Base-by-base conservation (phyloP, 2,329 filamentous ascomycete species). In the Cercospora beticola region DNA sequence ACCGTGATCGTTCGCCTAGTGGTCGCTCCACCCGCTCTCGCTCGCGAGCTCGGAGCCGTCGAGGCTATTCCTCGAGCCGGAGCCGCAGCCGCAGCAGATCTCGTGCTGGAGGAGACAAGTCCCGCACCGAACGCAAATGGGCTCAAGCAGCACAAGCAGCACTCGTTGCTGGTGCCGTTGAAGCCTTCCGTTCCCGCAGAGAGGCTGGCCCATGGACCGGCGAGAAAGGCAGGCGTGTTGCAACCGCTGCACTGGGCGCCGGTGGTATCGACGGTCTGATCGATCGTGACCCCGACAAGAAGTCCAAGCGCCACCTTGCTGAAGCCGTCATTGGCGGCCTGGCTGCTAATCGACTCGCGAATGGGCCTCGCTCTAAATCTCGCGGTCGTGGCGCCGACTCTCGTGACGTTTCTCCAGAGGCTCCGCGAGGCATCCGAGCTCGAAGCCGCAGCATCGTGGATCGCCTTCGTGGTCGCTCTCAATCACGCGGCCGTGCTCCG, bases 301-400 rank as follows among this genome's bases (percentile, higher is more conserved):
- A 93, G 82, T 82, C 82, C 72, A 97, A 93, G 81, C 88, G 92
- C 59, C 91, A 95, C 75, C 86, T 97, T 66, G 85, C 93, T 49
- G 92, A 97, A 79, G 92, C 94, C 43, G 93, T 96, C 65, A 87
- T 97, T 68, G 94, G 93, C 76, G 94, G 94, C 79, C 86, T 97
- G 57, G 88, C 94, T 33, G 91, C 92, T 56, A 97, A 93, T 81
- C 90, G 92, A 65, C 83, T 97, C 70, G 87, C 97, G 78, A 94
- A 97, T 76, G 94, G 94, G 21, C 88, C 91, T 85, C 81, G 87
- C 84, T 79, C 87, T 86, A 76, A 90, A 88, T 78, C 89, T 85
- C 76, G 88, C 85, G 82, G 89, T 74, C 68, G 67, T 61, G 71
- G 68, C n/a, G 21, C 62, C 43, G 70, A 73, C 58, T 67, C 68